Conservation (phyloP, 2,329 filamentous ascomycete species). For the Pseudogymnoascus sp. region DNA sequence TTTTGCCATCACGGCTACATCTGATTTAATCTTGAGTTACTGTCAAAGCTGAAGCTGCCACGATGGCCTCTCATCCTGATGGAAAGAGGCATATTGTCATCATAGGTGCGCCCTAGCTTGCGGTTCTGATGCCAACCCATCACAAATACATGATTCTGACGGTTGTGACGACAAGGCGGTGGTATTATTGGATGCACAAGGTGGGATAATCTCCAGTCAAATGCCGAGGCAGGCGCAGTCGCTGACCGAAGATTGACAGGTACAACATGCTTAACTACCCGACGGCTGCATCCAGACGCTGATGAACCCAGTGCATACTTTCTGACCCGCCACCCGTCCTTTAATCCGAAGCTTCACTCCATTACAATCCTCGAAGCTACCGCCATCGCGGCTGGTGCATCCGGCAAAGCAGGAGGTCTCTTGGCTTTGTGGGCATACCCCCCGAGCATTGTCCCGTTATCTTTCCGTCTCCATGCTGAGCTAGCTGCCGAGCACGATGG, state of each 20-base stretch:
- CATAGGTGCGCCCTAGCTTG: slow-evolving; percentile 21
- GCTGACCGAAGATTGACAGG: neutral
- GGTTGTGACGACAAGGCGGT: slow-evolving; percentile 42
- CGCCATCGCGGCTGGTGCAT: slow-evolving; percentile 74
- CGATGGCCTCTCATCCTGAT: neutral
- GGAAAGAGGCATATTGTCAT: slow-evolving; percentile 27
- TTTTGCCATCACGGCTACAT: neutral
- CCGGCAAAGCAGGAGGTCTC: slow-evolving; percentile 85
- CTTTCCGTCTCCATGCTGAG: slow-evolving; percentile 71
- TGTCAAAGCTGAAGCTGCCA: neutral
- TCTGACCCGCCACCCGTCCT: slow-evolving; percentile 73
- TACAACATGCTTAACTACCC: neutral
- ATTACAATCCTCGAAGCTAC: slow-evolving; percentile 82
- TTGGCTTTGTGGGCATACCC: slow-evolving; percentile 88
- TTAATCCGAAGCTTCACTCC: slow-evolving; percentile 62
- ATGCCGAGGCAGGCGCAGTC: neutral
- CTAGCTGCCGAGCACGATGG: slow-evolving; percentile 74
- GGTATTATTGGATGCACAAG: slow-evolving; percentile 75
- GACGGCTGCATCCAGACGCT: neutral
- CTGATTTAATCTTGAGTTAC: neutral
- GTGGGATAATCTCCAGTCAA: neutral
- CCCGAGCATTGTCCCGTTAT: slow-evolving; percentile 69
- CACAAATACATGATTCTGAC: neutral
- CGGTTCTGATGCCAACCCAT: neutral
- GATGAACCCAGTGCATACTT: slow-evolving; percentile 66